Conservation (phyloP, 495 filamentous ascomycete genomes). For the Daldinia caldariorum region DNA sequence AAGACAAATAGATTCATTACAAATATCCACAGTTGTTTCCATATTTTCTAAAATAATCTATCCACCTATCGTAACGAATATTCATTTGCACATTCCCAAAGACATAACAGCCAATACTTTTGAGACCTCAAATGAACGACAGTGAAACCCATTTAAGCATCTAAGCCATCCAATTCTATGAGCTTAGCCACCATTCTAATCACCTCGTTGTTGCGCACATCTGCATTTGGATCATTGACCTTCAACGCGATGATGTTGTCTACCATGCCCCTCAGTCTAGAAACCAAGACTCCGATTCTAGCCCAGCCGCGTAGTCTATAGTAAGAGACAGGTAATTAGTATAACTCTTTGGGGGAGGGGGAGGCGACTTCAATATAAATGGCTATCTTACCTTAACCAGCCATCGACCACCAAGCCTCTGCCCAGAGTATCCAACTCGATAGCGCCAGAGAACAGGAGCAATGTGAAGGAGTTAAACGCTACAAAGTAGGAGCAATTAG, state of each 20-base stretch:
- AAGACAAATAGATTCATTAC: background rate
- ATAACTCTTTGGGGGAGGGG: background rate
- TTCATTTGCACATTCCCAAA: background rate
- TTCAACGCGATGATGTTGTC: conserved; percentile 81
- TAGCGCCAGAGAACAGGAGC: conserved; percentile 87
- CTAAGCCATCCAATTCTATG: conserved; percentile 88
- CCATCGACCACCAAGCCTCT: conserved; percentile 91
- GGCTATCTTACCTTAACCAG: conserved; percentile 70
- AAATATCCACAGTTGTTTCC: background rate
- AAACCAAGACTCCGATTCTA: conserved; percentile 89
- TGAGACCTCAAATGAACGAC: background rate
- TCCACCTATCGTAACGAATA: background rate
- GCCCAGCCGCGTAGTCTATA: conserved; percentile 86
- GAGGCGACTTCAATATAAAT: background rate
- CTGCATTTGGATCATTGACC: conserved; percentile 76
- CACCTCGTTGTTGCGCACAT: conserved; percentile 70
- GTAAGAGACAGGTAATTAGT: background rate
- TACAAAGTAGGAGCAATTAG: conserved; percentile 46
- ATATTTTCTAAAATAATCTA: background rate
- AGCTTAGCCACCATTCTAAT: conserved; percentile 79
- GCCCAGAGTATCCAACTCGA: conserved; percentile 86
- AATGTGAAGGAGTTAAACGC: conserved; percentile 92
- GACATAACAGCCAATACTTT: background rate
- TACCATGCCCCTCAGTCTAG: conserved; percentile 82
- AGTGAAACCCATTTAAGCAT: conserved; percentile 54